Base-by-base conservation (phyloP, 116 monocot species). In the Trichopus zeylanicus region DNA sequence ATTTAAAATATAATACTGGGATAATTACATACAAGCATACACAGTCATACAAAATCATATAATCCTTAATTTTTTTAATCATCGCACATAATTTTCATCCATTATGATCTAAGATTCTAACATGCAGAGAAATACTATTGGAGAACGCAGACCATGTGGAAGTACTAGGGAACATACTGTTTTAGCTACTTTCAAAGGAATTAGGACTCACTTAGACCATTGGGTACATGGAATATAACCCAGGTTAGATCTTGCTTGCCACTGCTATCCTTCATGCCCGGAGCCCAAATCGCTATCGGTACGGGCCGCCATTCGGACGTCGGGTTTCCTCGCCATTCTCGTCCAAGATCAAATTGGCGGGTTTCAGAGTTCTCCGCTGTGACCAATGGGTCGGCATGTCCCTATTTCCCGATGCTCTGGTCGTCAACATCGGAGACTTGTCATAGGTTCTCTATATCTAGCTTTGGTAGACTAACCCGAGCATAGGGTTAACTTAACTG, bases 181-280 rank as follows among this genome's bases (percentile, higher is more conserved):
- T 68, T 34, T 68, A 42, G 55, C 29, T 75, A 3, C 58, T 75
- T 0, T 68, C 75, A 6, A 31, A 75, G 35, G 68, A 62, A 5
- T 55, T 75, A 13, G 75, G 75, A 4, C 57, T 75, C 7, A 51
- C 28, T 9, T 16, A 38, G 1, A 52, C 24, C 34, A 23, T 63
- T 23, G 53, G 68, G 26, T 64, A 75, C 55, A 56, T 69, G 38
- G 63, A 64, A 5, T 75, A 68, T 25, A 30, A 34, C 32, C 32
- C 55, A 23, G 75, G 75, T 1, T 57, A 68, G 9, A 55, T 51
- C 32, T 25, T 75, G 26, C 63, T 25, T 63, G 28, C 13, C 75
- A 75, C 39, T 75, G 69, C 61, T 75, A 75, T 48, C 75, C 75
- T 22, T 29, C 68, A 18, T 75, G 75, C 52, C 68, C 75, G 2